These are phyloP conservation scores for Pichia sp. DNA, from an alignment of 1,139 yeast species.

Conservation along the genomic window DNA sequence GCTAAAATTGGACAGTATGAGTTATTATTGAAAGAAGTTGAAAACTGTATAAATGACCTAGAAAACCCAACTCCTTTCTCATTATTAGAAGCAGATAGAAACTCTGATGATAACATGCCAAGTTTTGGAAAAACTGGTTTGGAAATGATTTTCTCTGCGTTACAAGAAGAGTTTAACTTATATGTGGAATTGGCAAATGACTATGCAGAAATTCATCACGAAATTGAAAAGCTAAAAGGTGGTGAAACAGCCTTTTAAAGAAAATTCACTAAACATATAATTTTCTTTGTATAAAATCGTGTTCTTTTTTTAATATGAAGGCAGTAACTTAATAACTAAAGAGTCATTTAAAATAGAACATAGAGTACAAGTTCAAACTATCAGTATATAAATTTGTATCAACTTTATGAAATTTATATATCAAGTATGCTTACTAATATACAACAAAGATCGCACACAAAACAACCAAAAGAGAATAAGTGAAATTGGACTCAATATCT, in stretches of 20 bases:
- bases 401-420: too few species aligned
- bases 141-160: slow-evolving; percentile 51
- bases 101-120: not conserved
- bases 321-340: too few species aligned
- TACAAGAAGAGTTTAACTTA: slow-evolving; percentile 72
- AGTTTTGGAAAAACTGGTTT: slow-evolving; percentile 35
- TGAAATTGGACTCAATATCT: not conserved
- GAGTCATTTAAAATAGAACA: too few species aligned
- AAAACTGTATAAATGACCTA: slow-evolving; percentile 65
- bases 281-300: too few species aligned
- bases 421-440: too few species aligned
- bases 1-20: slow-evolving; percentile 62
- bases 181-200: slow-evolving; percentile 89
- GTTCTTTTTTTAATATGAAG: too few species aligned
- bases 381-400: too few species aligned
- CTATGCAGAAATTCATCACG: slow-evolving; percentile 83
- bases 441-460: too few species aligned
- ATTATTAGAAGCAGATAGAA: too few species aligned
- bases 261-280: too few species aligned
- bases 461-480: too few species aligned
- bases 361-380: too few species aligned
- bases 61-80: slow-evolving; percentile 27
- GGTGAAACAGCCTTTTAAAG: slow-evolving; percentile 10
- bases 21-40: slow-evolving; percentile 59
- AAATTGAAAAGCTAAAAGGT: slow-evolving; percentile 33